These are phyloP conservation scores for Mikania micrantha DNA, from an alignment of 129 eudicot species.

Conservation along the genomic window DNA sequence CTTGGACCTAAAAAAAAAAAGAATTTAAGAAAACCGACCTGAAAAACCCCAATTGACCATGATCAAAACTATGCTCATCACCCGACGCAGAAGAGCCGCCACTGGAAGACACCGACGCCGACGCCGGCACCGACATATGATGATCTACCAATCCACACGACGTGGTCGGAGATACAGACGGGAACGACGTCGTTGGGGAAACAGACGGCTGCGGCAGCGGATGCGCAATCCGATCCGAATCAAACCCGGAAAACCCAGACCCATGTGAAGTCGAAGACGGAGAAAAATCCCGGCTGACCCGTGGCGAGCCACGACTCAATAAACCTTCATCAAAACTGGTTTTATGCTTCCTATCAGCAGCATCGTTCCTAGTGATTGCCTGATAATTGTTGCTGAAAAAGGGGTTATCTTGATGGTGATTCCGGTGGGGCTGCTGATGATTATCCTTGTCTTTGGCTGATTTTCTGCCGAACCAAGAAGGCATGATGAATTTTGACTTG, in stretches of 20 bases:
- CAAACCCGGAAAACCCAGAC: constrained; percentile 26
- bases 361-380: constrained; percentile 13
- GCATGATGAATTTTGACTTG: constrained; percentile 42
- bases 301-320: constrained; percentile 26
- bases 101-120: constrained; percentile 71
- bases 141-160: constrained; percentile 22
- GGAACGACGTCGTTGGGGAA: constrained; percentile 21
- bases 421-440: constrained; percentile 5
- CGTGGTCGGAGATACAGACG: constrained; percentile 27
- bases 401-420: constrained; percentile 22
- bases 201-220: constrained; percentile 57
- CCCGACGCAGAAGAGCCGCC: constrained; percentile 76
- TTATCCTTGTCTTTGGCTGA: constrained; percentile 51
- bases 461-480: constrained; percentile 79
- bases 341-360: constrained; percentile 12
- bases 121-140: constrained; percentile 35
- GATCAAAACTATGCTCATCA: constrained; percentile 48
- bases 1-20: neutral
- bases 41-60: constrained; percentile 36
- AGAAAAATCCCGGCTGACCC: constrained; percentile 34
- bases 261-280: constrained; percentile 21
- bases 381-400: constrained; percentile 20
- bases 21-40: constrained; percentile 33
- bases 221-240: constrained; percentile 34
- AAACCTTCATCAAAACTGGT: constrained; percentile 45